Conservation (phyloP, 352 stramenopile species). For the Phytophthora ohioensis region DNA sequence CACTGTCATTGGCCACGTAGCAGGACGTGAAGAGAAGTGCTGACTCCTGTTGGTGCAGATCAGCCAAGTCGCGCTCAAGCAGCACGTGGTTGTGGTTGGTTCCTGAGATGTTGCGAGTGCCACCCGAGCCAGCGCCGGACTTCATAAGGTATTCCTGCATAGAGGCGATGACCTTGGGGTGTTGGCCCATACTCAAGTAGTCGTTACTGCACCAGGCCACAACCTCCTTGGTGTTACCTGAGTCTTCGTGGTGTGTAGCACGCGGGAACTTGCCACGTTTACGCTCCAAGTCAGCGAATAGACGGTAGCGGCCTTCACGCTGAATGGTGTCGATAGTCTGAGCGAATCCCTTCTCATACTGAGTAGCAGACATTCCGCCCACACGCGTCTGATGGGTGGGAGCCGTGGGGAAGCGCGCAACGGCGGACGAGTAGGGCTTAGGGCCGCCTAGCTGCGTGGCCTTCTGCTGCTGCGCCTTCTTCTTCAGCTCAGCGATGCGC, state of each 20-base stretch:
- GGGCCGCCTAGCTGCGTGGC: constrained; percentile 30
- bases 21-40: constrained; percentile 91
- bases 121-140: constrained; percentile 82
- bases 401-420: constrained; percentile 66
- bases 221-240: constrained; percentile 83
- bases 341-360: constrained; percentile 80
- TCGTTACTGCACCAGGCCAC: constrained; percentile 93
- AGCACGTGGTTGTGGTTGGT: constrained; percentile 93
- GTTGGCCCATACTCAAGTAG: constrained; percentile 92
- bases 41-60: constrained; percentile 88
- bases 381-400: constrained; percentile 65
- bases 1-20: constrained; percentile 92
- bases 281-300: constrained; percentile 90
- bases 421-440: constrained; percentile 52
- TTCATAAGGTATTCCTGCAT: constrained; percentile 89
- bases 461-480: constrained; percentile 57
- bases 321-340: constrained; percentile 87
- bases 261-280: constrained; percentile 87
- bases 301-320: constrained; percentile 87
- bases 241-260: constrained; percentile 75
- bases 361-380: constrained; percentile 60
- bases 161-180: constrained; percentile 85
- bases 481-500: constrained; percentile 79
- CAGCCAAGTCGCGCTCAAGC: constrained; percentile 84
- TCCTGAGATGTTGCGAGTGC: constrained; percentile 92